A percentile compares a stretch with the other conserved stretches of the same genome.
phyloP scores from a whole-genome alignment of 2,329 filamentous ascomycete genomes.

The Colletotrichum filicis region DNA sequence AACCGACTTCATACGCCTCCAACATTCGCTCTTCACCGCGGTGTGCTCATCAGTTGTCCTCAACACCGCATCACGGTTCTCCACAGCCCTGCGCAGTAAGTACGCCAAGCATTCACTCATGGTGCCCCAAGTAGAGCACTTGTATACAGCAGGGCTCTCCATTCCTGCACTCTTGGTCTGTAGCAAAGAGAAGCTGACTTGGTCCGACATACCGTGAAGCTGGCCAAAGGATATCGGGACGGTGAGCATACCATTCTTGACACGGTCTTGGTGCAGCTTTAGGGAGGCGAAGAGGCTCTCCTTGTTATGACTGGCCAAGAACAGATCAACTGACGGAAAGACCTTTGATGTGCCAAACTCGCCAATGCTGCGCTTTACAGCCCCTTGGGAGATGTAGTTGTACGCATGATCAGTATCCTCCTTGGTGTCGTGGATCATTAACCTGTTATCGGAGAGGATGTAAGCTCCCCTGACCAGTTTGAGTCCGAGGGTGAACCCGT shows the following conservation, averaged over 20 bases:
- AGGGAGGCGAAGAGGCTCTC: constrained; percentile 53
- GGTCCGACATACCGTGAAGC: constrained; percentile 68
- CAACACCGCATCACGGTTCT: constrained; percentile 48
- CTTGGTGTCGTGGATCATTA: constrained; percentile 64
- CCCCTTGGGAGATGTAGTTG: constrained; percentile 58
- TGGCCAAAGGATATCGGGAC: constrained; percentile 60
- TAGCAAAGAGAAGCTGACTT: constrained; percentile 62
- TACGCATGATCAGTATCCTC: constrained; percentile 63
- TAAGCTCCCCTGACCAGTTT: constrained; percentile 70
- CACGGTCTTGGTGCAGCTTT: constrained; percentile 54
- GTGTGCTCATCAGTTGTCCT: constrained; percentile 44
- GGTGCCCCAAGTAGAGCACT: constrained; percentile 53
- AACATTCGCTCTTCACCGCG: constrained; percentile 43
- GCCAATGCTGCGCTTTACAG: constrained; percentile 42
- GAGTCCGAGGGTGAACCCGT: constrained; percentile 63
- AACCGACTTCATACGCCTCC: constrained; percentile 42
- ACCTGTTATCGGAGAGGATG: constrained; percentile 58
- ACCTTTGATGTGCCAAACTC: constrained; percentile 49
- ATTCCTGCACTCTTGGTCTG: constrained; percentile 44
- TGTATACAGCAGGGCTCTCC: constrained; percentile 47
- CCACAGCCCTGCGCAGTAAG: constrained; percentile 48
- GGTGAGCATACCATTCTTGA: constrained; percentile 46
- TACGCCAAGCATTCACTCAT: constrained; percentile 52
- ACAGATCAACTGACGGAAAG: constrained; percentile 58
- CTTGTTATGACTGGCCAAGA: constrained; percentile 66